Conservation (phyloP, 1,139 yeast genomes). For the Pichia sp. region DNA sequence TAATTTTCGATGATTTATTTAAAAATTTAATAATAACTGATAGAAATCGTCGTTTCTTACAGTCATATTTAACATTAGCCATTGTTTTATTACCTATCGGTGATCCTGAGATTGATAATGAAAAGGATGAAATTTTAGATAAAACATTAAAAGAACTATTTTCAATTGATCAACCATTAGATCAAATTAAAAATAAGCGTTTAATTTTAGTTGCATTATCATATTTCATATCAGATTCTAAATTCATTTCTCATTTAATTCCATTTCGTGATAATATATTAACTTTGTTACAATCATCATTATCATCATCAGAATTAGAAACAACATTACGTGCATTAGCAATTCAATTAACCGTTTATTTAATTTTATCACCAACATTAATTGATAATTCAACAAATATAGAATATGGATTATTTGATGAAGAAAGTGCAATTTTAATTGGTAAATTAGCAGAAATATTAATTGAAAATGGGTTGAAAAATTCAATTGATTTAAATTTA, state of each 20-base stretch:
- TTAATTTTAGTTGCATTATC: conserved; percentile 14
- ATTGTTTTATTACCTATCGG: conserved; percentile 38
- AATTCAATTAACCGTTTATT: conserved; percentile 54
- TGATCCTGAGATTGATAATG: not conserved
- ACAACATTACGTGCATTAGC: conserved; percentile 63
- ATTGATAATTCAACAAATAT: conserved; percentile 1
- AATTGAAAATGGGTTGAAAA: conserved; percentile 6
- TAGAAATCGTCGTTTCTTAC: conserved; percentile 44
- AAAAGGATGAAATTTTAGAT: conserved; percentile 39
- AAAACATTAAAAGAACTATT: conserved; percentile 29
- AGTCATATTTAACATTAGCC: conserved; percentile 54
- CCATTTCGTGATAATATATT: conserved; percentile 60
- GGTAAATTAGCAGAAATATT: conserved; percentile 12
- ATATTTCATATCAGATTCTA: conserved; percentile 13
- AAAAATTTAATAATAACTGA: conserved; percentile 46
- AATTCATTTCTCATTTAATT: conserved; percentile 30
- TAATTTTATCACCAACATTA: conserved; percentile 36
- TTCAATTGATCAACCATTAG: conserved; percentile 10
- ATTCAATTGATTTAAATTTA: conserved; percentile 5
- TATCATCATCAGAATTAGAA: conserved; percentile 60
- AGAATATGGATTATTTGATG: conserved; percentile 12
- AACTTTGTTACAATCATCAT: conserved; percentile 56
- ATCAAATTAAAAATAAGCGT: conserved; percentile 12
- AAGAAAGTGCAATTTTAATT: conserved; percentile 12
- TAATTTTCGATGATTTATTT: conserved; percentile 51